Conservation (phyloP, 768 basidiomycete species). For the Dacryopinax primogenitus region DNA sequence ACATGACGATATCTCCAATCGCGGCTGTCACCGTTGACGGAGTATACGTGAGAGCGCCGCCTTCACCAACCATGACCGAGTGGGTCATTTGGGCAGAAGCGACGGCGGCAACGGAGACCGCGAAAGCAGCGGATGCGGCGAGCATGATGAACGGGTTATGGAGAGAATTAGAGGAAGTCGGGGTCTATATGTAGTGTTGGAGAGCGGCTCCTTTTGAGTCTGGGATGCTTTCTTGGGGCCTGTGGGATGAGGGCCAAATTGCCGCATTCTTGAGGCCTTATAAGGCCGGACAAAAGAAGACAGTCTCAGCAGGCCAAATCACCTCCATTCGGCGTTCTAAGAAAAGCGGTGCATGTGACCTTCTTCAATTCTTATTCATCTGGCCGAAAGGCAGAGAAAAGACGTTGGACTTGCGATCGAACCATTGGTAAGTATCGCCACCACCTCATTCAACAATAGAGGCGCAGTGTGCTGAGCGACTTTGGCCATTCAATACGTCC, state of each 20-base stretch:
- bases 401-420: neutral
- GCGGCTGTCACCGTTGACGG: conserved; percentile 14
- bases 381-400: neutral
- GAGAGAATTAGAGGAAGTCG: neutral
- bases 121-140: neutral
- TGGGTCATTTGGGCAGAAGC: conserved; percentile 13
- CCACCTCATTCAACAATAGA: neutral
- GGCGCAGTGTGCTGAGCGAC: neutral
- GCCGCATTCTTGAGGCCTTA: neutral
- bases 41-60: conserved; percentile 6
- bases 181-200: neutral
- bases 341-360: neutral
- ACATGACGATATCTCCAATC: conserved; percentile 15
- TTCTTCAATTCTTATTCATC: neutral
- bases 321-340: neutral
- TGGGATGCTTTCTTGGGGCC: neutral
- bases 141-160: neutral
- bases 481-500: neutral
- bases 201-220: neutral
- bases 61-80: conserved; percentile 16
- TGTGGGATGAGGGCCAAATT: neutral
- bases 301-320: neutral
- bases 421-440: neutral
- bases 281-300: neutral
- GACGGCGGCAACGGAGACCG: conserved; percentile 5